These are phyloP conservation scores for Aspergillus felis DNA, from an alignment of 2,329 filamentous ascomycete genomes.

Conservation along the genomic window DNA sequence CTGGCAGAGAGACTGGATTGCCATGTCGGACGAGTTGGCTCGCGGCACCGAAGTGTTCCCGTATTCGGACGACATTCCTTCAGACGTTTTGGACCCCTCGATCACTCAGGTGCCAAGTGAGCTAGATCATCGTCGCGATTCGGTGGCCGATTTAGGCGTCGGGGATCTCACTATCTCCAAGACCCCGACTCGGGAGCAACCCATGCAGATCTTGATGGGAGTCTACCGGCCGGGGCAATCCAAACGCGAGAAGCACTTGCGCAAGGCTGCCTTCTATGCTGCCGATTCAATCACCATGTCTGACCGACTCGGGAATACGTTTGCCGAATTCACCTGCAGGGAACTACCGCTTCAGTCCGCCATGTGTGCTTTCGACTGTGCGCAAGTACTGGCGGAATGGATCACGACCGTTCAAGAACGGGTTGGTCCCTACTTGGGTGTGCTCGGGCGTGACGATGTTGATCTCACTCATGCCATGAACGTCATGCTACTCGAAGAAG, in stretches of 20 bases:
- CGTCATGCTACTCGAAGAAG: slow-evolving; percentile 86
- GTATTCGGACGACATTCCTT: slow-evolving; percentile 54
- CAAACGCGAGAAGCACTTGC: slow-evolving; percentile 78
- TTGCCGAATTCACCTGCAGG: slow-evolving; percentile 75
- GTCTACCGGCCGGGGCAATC: slow-evolving; percentile 44
- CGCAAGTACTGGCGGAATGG: slow-evolving; percentile 93
- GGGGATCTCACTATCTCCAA: slow-evolving; percentile 34
- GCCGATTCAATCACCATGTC: slow-evolving; percentile 87
- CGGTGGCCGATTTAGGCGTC: slow-evolving; percentile 34
- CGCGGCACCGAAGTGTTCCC: slow-evolving; percentile 71
- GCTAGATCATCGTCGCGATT: slow-evolving; percentile 28
- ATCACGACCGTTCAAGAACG: slow-evolving; percentile 88
- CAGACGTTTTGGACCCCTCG: slow-evolving; percentile 28
- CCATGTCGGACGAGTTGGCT: slow-evolving; percentile 82
- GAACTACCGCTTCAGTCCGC: slow-evolving; percentile 87
- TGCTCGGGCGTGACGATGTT: slow-evolving; percentile 77
- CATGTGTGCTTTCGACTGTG: slow-evolving; percentile 90
- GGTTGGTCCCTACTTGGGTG: slow-evolving; percentile 82
- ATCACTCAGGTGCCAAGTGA: slow-evolving; percentile 17
- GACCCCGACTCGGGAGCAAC: slow-evolving; percentile 33
- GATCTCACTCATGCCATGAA: slow-evolving; percentile 77
- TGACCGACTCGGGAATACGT: slow-evolving; percentile 78
- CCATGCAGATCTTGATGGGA: slow-evolving; percentile 25
- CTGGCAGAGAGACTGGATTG: slow-evolving; percentile 90
- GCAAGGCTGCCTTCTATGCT: slow-evolving; percentile 93